These are phyloP conservation scores for Penicillium atrosanguineum DNA, from an alignment of 495 filamentous ascomycete species.

Conservation along the genomic window DNA sequence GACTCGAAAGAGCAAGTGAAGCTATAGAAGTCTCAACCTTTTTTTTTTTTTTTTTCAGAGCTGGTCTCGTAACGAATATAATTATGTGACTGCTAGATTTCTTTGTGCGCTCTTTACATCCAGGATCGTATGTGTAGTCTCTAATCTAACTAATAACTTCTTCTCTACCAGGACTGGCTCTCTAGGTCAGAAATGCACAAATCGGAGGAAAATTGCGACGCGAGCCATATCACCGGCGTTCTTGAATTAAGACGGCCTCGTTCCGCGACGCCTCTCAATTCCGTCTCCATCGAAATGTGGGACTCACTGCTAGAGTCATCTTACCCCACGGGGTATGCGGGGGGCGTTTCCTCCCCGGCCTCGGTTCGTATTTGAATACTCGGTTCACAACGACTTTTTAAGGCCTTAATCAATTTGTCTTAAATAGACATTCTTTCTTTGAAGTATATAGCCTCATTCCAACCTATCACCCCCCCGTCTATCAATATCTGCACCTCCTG, in stretches of 20 bases:
- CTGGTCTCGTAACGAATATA: slow-evolving; percentile 13
- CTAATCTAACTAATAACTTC: background rate
- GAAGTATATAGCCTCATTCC: no score
- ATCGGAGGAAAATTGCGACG: background rate
- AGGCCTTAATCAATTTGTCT: background rate
- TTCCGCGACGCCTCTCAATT: background rate
- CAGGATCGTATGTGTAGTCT: background rate
- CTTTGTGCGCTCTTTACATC: no score
- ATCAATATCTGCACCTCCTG: background rate
- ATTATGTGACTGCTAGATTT: background rate
- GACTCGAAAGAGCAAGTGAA: slow-evolving; percentile 20
- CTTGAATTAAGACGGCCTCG: background rate
- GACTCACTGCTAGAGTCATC: background rate
- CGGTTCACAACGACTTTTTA: background rate
- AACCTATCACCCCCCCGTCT: background rate
- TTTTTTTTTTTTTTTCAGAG: slow-evolving; percentile 10
- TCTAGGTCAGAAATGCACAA: background rate
- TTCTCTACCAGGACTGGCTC: background rate
- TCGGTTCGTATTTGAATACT: background rate
- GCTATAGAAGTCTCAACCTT: background rate
- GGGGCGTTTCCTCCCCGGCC: slow-evolving; percentile 1
- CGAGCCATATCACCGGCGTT: background rate
- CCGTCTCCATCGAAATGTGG: background rate
- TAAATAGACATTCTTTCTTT: no score
- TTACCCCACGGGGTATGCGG: slow-evolving; percentile 7